phyloP scores from a whole-genome alignment of 2,329 filamentous ascomycete genomes.

The Teratosphaeria nubilosa region DNA sequence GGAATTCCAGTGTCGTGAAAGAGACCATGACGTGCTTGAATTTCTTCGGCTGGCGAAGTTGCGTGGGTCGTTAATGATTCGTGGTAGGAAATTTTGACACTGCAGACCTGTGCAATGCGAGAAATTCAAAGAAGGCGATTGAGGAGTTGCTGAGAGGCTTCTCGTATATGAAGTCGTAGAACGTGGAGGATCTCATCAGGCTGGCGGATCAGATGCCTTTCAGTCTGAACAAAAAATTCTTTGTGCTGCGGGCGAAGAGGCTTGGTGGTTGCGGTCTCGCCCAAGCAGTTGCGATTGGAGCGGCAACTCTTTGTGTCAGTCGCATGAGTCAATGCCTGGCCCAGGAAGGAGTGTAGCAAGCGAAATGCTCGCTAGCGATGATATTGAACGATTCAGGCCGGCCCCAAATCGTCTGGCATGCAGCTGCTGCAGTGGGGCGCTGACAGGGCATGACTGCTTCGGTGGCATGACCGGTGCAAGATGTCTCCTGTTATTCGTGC shows the following conservation, averaged over 20 bases:
- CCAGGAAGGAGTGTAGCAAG: neutral
- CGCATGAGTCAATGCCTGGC: neutral
- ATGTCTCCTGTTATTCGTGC: too few relatives aligned
- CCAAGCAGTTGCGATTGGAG: neutral
- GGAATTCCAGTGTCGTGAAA: neutral
- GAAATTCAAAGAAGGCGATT: neutral
- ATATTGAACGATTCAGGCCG: too few relatives aligned
- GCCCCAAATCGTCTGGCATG: too few relatives aligned
- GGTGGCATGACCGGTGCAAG: too few relatives aligned
- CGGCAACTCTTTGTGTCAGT: neutral
- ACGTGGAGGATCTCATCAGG: neutral
- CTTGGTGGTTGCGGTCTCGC: neutral
- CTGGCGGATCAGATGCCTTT: neutral
- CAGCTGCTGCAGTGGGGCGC: too few relatives aligned
- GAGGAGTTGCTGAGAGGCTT: neutral
- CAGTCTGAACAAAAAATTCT: neutral
- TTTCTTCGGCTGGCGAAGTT: neutral
- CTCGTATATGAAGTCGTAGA: neutral
- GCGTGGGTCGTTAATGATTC: neutral
- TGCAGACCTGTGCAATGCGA: neutral
- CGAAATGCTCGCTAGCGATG: neutral
- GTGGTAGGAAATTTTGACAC: neutral
- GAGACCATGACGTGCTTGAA: neutral
- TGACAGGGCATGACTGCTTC: too few relatives aligned
- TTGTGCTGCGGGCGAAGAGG: neutral